Evolutionary conservation across 1,139 yeast genomes (phyloP), one percentile per base, ranked within the genome.

Genomic region (Yamadazyma spencermartinsiae): DNA sequence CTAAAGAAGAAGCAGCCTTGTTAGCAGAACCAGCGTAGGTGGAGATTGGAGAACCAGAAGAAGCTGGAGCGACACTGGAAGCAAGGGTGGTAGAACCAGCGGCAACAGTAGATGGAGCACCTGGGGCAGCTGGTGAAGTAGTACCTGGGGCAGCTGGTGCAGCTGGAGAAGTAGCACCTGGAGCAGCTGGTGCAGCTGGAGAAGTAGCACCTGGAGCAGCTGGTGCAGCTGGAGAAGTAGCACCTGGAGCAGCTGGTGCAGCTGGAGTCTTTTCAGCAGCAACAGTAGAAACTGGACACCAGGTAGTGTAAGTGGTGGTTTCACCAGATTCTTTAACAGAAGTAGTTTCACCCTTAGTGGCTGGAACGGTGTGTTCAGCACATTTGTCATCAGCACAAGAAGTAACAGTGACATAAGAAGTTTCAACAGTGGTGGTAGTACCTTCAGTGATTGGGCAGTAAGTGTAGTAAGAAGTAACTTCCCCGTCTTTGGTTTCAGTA

Each of bases 251-350:
- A 5, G 67, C 57, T 4, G 29, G 5, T 13, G 17, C 15, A 20
- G 51, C 38, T 17, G 35, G 43, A 32, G 51, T 40, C 21, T 36
- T 38, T 32, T 49, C 37, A 11, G 21, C 34, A 31, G 15, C 39
- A 23, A 21, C 26, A 30, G 37, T 33, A 19, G 47, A 23, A 25
- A 51, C 37, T 41, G 64, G 66, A 40, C 63, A 56, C 53, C 55
- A 60, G 34, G 65, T 60, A 43, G 65, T 55, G 58, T 51, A 57
- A 36, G 47, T 49, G 34, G 67, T 57, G 21, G 43, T 52, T 29
- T 43, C 49, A 39, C 56, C 61, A 18, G 14, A 24, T 30, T 30
- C 37, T 18, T 24, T 26, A 18, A 35, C 33, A 18, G 36, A 36
- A 23, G 54, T 42, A 37, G 43, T 31, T 35, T 37, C 44, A 42